A percentile compares a stretch with the other conserved stretches of the same genome.
Conservation (phyloP, 83 land plant genomes). For the Picea abies region DNA sequence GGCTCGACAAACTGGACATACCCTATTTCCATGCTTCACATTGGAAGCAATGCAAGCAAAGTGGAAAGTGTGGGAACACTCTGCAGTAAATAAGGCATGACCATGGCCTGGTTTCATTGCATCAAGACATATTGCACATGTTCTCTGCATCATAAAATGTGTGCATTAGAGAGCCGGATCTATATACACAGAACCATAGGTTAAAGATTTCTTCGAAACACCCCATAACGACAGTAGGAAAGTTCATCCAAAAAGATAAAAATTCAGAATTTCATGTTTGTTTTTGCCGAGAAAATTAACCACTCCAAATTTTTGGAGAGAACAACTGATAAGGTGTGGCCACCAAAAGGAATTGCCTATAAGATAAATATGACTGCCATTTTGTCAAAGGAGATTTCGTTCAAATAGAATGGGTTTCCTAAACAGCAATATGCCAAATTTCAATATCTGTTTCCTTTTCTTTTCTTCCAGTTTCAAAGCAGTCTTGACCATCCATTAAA, state of each 20-base stretch:
- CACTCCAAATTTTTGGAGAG: neutral
- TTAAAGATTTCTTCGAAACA: neutral
- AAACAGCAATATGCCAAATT: too few species aligned
- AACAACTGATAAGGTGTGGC: neutral
- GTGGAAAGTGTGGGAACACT: constrained; percentile 88
- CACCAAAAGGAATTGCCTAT: neutral
- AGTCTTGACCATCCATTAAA: too few species aligned
- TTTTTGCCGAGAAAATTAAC: neutral
- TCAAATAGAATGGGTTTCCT: neutral
- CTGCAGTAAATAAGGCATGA: constrained; percentile 93
- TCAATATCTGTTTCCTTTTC: too few species aligned
- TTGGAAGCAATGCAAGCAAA: constrained; percentile 88
- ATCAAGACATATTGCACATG: constrained; percentile 84
- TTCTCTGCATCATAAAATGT: constrained; percentile 47
- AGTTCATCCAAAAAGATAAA: neutral
- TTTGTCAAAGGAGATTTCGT: neutral
- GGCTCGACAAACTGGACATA: constrained; percentile 91
- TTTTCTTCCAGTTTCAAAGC: too few species aligned
- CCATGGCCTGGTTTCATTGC: constrained; percentile 80
- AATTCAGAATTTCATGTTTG: neutral
- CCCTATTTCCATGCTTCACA: constrained; percentile 84
- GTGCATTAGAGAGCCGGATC: neutral
- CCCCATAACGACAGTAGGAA: neutral
- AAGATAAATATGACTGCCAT: neutral
- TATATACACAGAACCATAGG: neutral